phyloP scores from a whole-genome alignment of 2,329 filamentous ascomycete species.

The Talaromyces sp. region DNA sequence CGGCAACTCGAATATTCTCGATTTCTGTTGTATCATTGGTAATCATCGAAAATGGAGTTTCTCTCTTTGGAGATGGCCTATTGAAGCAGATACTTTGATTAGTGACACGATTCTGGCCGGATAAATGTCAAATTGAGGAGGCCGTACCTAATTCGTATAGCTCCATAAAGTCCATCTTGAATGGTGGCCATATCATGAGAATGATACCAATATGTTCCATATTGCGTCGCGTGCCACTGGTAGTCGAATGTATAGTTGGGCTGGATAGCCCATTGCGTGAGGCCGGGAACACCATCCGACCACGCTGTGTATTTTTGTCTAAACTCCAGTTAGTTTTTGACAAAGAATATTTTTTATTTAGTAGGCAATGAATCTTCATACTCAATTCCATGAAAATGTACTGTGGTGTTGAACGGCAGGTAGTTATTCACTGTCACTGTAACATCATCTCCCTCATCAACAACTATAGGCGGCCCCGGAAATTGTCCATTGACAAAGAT shows the following conservation, averaged over 20 bases:
- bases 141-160: constrained; percentile 43
- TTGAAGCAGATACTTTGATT: not conserved
- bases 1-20: constrained; percentile 46
- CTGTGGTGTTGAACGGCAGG: constrained; percentile 16
- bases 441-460: constrained; percentile 14
- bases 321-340: not conserved
- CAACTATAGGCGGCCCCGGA: constrained; percentile 16
- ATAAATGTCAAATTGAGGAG: not conserved
- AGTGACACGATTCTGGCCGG: not conserved
- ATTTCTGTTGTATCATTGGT: constrained; percentile 27
- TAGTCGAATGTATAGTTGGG: constrained; percentile 49
- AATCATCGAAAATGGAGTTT: constrained; percentile 24
- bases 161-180: constrained; percentile 56
- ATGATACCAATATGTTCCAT: constrained; percentile 60
- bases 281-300: constrained; percentile 57
- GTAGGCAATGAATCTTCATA: not conserved
- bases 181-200: constrained; percentile 53
- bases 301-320: constrained; percentile 50
- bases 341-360: not conserved
- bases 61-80: constrained; percentile 18
- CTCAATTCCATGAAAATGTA: constrained; percentile 22
- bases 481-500: constrained; percentile 23
- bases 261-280: constrained; percentile 50
- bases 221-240: constrained; percentile 51
- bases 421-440: constrained; percentile 17